phyloP scores from a whole-genome alignment of 805 yeast genomes.

The Candida michaelii region DNA sequence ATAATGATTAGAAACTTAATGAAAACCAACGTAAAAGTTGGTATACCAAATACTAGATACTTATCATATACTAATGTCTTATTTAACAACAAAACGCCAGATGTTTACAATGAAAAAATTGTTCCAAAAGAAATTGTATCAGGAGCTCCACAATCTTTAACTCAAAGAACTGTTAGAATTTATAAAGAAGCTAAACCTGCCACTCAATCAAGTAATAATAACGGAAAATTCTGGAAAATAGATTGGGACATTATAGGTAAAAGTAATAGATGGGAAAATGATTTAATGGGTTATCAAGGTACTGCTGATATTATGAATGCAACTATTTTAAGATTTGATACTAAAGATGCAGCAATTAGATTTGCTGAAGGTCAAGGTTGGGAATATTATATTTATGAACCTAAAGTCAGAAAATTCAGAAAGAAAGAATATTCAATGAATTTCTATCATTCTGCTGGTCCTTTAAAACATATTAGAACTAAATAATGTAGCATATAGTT shows the following conservation, averaged over 20 bases:
- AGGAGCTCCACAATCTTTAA: conserved; percentile 76
- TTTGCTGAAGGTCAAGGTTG: conserved; percentile 86
- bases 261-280: conserved; percentile 87
- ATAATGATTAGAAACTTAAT: conserved; percentile 6
- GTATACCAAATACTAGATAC: not conserved
- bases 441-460: conserved; percentile 66
- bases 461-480: conserved; percentile 78
- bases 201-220: conserved; percentile 68
- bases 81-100: conserved; percentile 17
- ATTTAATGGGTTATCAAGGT: conserved; percentile 81
- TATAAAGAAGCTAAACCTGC: conserved; percentile 77
- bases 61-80: not conserved
- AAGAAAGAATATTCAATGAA: conserved; percentile 74
- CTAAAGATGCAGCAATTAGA: conserved; percentile 71
- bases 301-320: conserved; percentile 81
- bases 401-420: conserved; percentile 69
- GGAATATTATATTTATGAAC: conserved; percentile 81
- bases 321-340: conserved; percentile 69
- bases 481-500: conserved; percentile 41
- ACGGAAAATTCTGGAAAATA: conserved; percentile 63
- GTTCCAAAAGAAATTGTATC: conserved; percentile 55
- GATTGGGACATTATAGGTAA: conserved; percentile 82
- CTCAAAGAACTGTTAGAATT: conserved; percentile 70
- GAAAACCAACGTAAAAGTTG: conserved; percentile 3
- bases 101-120: conserved; percentile 20